phyloP scores from a whole-genome alignment of 2,329 filamentous ascomycete species.

The Penicillium sp. region DNA sequence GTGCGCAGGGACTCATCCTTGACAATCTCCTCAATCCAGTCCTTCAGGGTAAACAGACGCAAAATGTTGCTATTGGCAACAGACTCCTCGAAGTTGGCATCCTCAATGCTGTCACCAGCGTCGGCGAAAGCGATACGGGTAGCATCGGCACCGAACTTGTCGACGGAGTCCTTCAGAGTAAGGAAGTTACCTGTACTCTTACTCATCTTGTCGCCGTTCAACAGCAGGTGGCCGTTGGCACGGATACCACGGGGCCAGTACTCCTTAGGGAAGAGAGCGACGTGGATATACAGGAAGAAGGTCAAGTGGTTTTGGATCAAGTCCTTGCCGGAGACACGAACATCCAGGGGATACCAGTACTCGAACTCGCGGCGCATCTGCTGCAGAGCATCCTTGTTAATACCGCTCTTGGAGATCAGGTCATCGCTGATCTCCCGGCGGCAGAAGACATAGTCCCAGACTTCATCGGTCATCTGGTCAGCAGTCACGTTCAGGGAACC shows the following conservation, averaged over 20 bases:
- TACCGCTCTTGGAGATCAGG: slow-evolving; percentile 63
- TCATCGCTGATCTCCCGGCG: slow-evolving; percentile 68
- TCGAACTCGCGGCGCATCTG: slow-evolving; percentile 87
- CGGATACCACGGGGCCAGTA: slow-evolving; percentile 87
- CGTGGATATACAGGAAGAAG: slow-evolving; percentile 91
- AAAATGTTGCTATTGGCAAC: slow-evolving; percentile 91
- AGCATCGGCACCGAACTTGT: slow-evolving; percentile 94
- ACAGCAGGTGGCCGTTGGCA: slow-evolving; percentile 85
- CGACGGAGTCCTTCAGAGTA: slow-evolving; percentile 78
- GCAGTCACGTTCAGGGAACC: slow-evolving; percentile 68
- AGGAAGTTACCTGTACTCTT: slow-evolving; percentile 98
- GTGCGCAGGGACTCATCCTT: slow-evolving; percentile 72
- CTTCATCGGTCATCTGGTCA: slow-evolving; percentile 89
- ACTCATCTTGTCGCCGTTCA: slow-evolving; percentile 98
- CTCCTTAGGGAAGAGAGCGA: slow-evolving; percentile 81
- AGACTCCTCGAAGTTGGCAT: slow-evolving; percentile 95
- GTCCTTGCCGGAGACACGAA: slow-evolving; percentile 87
- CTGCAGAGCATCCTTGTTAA: slow-evolving; percentile 70
- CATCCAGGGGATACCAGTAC: slow-evolving; percentile 94
- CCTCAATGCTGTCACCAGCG: slow-evolving; percentile 87
- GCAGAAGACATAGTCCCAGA: slow-evolving; percentile 95
- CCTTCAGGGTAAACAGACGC: slow-evolving; percentile 75
- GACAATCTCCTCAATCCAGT: slow-evolving; percentile 87
- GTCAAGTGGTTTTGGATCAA: slow-evolving; percentile 91
- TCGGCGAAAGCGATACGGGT: slow-evolving; percentile 89